Conservation (phyloP, 208 protist species). For the Crithidia mellificae region DNA sequence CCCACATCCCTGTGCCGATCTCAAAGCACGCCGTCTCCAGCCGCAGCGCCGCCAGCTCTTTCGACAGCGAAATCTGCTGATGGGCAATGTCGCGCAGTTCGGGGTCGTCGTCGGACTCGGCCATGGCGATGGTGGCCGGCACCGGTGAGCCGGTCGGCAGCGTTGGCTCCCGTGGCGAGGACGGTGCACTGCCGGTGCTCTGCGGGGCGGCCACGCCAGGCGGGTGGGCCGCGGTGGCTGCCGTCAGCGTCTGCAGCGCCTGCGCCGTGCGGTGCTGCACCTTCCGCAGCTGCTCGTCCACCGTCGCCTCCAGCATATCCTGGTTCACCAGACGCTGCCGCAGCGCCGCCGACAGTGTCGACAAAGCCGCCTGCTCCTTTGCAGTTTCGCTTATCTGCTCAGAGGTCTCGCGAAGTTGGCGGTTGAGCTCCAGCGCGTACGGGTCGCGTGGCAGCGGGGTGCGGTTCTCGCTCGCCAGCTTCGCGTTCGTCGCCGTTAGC, state of each 20-base stretch:
- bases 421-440: constrained; percentile 64
- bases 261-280: constrained; percentile 31
- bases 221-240: constrained; percentile 25
- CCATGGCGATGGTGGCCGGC: constrained; percentile 21
- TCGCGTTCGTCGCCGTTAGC: constrained; percentile 40
- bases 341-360: constrained; percentile 45
- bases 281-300: constrained; percentile 70
- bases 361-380: constrained; percentile 47
- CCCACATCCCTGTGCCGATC: constrained; percentile 64
- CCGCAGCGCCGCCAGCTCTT: constrained; percentile 72
- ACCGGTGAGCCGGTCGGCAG: constrained; percentile 21
- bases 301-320: constrained; percentile 61
- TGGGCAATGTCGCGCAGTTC: constrained; percentile 71
- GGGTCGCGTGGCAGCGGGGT: constrained; percentile 70
- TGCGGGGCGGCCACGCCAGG: constrained; percentile 6
- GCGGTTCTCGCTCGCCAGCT: constrained; percentile 67
- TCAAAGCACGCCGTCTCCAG: constrained; percentile 78
- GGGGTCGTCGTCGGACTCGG: constrained; percentile 42
- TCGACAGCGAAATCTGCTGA: constrained; percentile 72
- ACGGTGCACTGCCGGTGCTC: neutral
- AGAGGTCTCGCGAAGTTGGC: constrained; percentile 55
- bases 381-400: constrained; percentile 46
- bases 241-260: constrained; percentile 27
- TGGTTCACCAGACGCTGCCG: constrained; percentile 63
- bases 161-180: constrained; percentile 19